A percentile compares a stretch with the other conserved stretches of the same genome.
These are phyloP conservation scores for Pleodorina starrii DNA, from an alignment of 139 green algal genomes.

Conservation along the genomic window DNA sequence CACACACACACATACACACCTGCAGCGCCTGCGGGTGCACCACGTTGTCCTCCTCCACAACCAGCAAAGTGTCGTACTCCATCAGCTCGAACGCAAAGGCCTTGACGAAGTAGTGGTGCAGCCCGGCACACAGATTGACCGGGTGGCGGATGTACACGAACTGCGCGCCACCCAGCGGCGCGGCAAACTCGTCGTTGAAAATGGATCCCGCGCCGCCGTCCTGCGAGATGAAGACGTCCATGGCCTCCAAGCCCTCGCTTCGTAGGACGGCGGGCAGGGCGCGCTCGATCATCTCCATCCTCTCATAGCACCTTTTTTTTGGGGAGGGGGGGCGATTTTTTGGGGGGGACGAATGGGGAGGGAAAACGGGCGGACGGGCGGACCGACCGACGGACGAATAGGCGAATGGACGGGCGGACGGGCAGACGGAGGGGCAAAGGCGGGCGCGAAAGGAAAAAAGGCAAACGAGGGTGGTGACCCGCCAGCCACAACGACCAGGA, in stretches of 20 bases:
- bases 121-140: background rate
- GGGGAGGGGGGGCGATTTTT: too few relatives aligned
- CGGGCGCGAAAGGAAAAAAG: too few relatives aligned
- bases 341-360: too few relatives aligned
- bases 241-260: background rate
- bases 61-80: background rate
- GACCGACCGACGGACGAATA: too few relatives aligned
- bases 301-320: slow-evolving; percentile 11
- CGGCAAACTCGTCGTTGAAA: background rate
- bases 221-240: slow-evolving; percentile 17
- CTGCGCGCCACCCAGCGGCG: background rate
- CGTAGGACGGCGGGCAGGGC: background rate
- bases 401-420: too few relatives aligned
- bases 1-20: background rate
- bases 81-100: slow-evolving; percentile 17
- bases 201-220: background rate
- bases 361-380: too few relatives aligned
- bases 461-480: too few relatives aligned
- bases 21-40: slow-evolving; percentile 4
- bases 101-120: slow-evolving; percentile 22
- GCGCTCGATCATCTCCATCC: background rate
- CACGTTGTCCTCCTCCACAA: slow-evolving; percentile 34
- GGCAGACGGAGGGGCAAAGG: too few relatives aligned
- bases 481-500: too few relatives aligned
- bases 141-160: background rate